Evolutionary conservation across 768 basidiomycete genomes (phyloP), one percentile per base, ranked within the genome.

Genomic region (Mycena floridula): DNA sequence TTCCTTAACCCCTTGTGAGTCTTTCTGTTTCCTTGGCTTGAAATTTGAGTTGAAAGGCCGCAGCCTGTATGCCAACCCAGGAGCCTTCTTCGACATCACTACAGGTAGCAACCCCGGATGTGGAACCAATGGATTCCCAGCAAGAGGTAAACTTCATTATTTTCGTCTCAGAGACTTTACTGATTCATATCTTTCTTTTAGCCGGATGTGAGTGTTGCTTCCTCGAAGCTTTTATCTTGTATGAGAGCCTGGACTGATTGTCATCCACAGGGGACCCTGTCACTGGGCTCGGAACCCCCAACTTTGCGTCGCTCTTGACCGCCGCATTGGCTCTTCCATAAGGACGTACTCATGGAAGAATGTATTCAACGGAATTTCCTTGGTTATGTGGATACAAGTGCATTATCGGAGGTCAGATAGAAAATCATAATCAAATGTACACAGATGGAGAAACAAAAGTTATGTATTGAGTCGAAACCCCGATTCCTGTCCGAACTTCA

Each of bases 61-160:
- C 26, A 50, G 50, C 47, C 36, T 76, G 35, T 75, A 76, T 42
- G 42, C 52, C 12, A 47, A 30, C 16, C 66, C 64, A 0, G 48
- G 47, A 7, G 55, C 51, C 3, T 56, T 75, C 50, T 70, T 70
- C 43, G 73, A 75, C 26, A 65, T 76, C 50, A 71, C 69, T 0
- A 32, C 39, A 5, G 74, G 73, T 0, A 59, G 58, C 41, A 70
- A 69, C 45, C 67, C 68, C 1, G 74, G 73, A 8, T 76, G 73
- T 48, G 51, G 57, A 3, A 57, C 57, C 12, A 35, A 12, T 9
- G 71, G 71, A 32, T 73, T 58, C 50, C 44, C 54, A 1, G 52
- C 57, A 58, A 63, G 63, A 63, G 53, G 58, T 56, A 15, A 60
- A 52, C 69, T 54, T 54, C 56, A 54, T 30, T 40, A 13, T 24